A percentile compares a stretch with the other conserved stretches of the same genome.
phyloP scores from a whole-genome alignment of 2,329 filamentous ascomycete species.

The Tympanopsis confertula region DNA sequence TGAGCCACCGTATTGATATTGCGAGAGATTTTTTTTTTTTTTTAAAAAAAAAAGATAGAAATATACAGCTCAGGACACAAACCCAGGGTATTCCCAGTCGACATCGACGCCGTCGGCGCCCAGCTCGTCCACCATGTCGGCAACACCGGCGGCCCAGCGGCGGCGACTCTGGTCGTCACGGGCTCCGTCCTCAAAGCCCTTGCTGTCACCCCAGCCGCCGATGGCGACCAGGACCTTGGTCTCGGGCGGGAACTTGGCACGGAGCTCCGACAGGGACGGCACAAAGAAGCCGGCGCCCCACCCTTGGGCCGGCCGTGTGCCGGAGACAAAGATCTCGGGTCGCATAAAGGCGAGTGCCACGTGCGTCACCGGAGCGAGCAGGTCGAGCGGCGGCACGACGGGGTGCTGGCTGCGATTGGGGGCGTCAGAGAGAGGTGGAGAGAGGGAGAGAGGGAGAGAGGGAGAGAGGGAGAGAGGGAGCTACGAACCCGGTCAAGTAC shows the following conservation, averaged over 20 bases:
- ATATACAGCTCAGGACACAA: conserved; percentile 5
- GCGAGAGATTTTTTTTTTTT: not conserved
- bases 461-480: not conserved
- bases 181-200: conserved; percentile 48
- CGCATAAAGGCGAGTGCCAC: conserved; percentile 46
- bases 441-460: not conserved
- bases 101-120: conserved; percentile 55
- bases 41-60: not conserved
- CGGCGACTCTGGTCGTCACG: conserved; percentile 35
- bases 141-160: conserved; percentile 53
- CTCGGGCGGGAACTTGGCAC: conserved; percentile 30
- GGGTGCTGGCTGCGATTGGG: conserved; percentile 31
- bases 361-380: conserved; percentile 36
- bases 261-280: conserved; percentile 33
- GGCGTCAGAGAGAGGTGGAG: not conserved
- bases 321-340: conserved; percentile 37
- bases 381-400: conserved; percentile 21
- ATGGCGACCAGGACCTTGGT: conserved; percentile 61
- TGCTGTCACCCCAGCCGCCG: conserved; percentile 63
- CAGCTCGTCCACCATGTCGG: conserved; percentile 45
- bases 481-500: conserved; percentile 35
- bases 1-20: not conserved
- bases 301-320: conserved; percentile 11
- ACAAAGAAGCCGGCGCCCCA: conserved; percentile 35
- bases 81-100: conserved; percentile 55